A percentile compares a stretch with the other conserved stretches of the same genome.
Conservation (phyloP, 73 alveolate genomes). For the Tetrahymena thermophila region DNA sequence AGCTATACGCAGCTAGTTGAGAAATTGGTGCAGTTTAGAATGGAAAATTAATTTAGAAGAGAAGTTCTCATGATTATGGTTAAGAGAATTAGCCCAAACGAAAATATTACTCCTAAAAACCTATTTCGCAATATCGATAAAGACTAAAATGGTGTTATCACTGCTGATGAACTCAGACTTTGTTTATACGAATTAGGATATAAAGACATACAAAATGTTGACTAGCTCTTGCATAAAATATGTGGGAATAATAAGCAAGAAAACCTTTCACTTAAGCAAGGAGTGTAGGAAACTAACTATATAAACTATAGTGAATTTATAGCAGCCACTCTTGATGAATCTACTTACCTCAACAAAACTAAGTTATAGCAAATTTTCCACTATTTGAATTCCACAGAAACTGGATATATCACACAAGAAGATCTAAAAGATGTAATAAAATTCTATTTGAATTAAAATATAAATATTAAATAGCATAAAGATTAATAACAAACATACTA, state of each 20-base stretch:
- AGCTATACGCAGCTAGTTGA: not conserved
- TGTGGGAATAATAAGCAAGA: not conserved
- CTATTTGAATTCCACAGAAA: not conserved
- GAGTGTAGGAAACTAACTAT: not conserved
- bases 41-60: not conserved
- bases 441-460: not conserved
- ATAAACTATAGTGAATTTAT: slow-evolving; percentile 19
- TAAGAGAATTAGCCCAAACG: not conserved
- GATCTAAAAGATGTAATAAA: not conserved
- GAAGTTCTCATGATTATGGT: not conserved
- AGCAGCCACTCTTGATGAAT: slow-evolving; percentile 19
- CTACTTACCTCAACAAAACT: not conserved
- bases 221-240: not conserved
- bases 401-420: not conserved
- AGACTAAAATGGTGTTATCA: not conserved
- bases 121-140: not conserved
- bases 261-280: not conserved
- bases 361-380: not conserved
- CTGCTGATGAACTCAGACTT: not conserved
- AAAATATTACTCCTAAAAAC: not conserved
- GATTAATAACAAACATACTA: too few species aligned
- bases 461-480: too few species aligned
- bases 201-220: not conserved
- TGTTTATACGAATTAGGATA: not conserved
- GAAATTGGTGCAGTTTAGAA: not conserved